Evolutionary conservation across 2,329 filamentous ascomycete species (phyloP), one percentile per base, ranked within the genome.

Genomic region (Calonectria crousiana): DNA sequence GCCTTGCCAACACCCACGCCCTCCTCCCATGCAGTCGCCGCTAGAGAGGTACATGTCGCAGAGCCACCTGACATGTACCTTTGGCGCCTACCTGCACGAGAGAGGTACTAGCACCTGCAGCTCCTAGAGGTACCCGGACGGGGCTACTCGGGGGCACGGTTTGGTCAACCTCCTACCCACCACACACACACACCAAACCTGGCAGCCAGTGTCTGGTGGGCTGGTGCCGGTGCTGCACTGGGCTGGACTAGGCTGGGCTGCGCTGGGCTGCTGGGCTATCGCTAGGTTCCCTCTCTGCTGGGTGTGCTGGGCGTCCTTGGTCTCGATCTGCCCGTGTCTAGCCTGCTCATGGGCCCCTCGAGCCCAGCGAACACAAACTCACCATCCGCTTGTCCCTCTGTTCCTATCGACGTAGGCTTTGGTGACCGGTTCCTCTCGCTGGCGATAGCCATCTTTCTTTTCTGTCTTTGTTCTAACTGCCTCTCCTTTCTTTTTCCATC

Each of bases 1-100:
- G 75, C 74, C 78, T 72, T 76, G 76, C 75, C 75, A 74, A 77
- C 76, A 69, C 69, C 72, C 71, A 79, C 75, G 73, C 74, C 73
- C 75, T 62, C 77, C 44, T 30, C 44, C 51, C 56, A 36, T 30
- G 44, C 52, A 52, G 44, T 41, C 64, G 58, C 78, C 71, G 74
- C 49, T 67, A 74, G 76, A 71, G 77, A 73, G 77, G 60, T 73
- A 72, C 74, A 75, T 67, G 73, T 72, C 72, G 73, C 66, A 73
- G 72, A 79, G 78, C 65, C 52, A 28, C 20, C 16, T 36, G 23
- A 9, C 20, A 53, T 36, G 56, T 64, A 53, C 56, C 36, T 65
- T 14, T 14, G 26, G 53, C 28, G 10, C 14, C 6, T 26, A 6
- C 13, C 26, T n/a, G 34, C 32, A 28, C 23, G 20, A 13, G 14